Base-by-base conservation (phyloP, 2,329 filamentous ascomycete species). In the Calonectria honghensis region DNA sequence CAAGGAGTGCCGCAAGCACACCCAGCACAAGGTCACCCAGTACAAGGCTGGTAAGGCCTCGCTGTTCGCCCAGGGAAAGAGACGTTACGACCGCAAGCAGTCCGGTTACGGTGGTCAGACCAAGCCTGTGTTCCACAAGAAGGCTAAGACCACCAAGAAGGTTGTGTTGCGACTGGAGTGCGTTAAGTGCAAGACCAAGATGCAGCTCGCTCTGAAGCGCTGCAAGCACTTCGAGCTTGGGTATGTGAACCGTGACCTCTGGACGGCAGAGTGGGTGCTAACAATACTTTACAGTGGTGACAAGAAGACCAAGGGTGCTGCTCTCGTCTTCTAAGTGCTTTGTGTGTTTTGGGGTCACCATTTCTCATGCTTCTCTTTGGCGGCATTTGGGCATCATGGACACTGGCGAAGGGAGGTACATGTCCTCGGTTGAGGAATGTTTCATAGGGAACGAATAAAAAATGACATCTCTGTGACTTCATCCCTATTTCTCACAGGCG, bases 291-390 rank as follows among this genome's bases (percentile, higher is more conserved):
- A 35, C 83, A 98, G 97, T 94, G 97, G 97, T 93, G 97, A 99
- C 94, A 99, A 99, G 96, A 99, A 99, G 95, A 99, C 97, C 85
- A 99, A 99, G 96, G 97, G 97, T 94, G 97, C 97, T 85, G 97
- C 97, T 89, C 93, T 99, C 86, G 97, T 99, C 86, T 99, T 99
- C 93, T 99, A 98, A 94, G 90, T 91, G 89, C 87, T 85, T 89
- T 89, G 85, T 84, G 82, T 63, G 57, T 63, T 82, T 83, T 85
- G 81, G 83, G 82, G 83, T 84, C 82, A 85, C 82, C 84, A 83
- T 84, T 83, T 84, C 83, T 85, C 81, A 83, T 85, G 84, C 82
- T 85, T 86, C 83, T 85, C 83, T 82, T 86, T 85, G 84, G 83
- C 84, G 85, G 83, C 83, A 85, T 85, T 82, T 81, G 85, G 86